Percentiles rank a stretch among this genome's conserved stretches.
These are phyloP conservation scores for Chaetomium sp. DNA, from an alignment of 2,329 filamentous ascomycete genomes.

Conservation along the genomic window DNA sequence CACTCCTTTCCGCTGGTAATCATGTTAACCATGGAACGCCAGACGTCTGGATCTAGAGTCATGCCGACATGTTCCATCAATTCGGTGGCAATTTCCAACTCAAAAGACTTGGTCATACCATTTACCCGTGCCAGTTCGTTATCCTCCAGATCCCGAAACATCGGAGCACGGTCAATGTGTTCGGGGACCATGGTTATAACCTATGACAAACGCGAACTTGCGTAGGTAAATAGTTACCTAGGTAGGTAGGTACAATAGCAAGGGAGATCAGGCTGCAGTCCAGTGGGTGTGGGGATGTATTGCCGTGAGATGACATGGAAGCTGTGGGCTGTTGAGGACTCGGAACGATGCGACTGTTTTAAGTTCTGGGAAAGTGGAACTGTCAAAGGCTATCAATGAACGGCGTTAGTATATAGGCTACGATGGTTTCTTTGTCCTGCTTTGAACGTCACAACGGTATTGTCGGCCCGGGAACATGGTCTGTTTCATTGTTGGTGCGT, in stretches of 20 bases:
- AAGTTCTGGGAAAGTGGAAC: background rate
- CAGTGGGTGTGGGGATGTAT: background rate
- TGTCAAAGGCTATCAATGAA: background rate
- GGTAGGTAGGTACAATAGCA: background rate
- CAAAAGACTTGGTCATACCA: background rate
- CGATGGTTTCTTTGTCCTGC: background rate
- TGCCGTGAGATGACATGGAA: background rate
- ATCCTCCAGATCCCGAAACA: background rate
- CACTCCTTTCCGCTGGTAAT: background rate
- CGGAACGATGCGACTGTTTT: too few relatives aligned
- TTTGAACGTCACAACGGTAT: background rate
- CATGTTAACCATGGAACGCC: background rate
- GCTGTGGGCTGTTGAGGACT: too few relatives aligned
- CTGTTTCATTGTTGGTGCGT: background rate
- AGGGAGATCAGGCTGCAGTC: background rate
- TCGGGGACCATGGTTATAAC: background rate
- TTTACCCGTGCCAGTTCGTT: too few relatives aligned
- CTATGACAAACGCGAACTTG: background rate
- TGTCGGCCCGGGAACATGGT: background rate
- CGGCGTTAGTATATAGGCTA: background rate
- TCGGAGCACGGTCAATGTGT: background rate
- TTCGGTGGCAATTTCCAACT: background rate
- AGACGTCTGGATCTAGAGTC: background rate
- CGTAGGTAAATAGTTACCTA: too few relatives aligned
- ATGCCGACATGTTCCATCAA: background rate